These are phyloP conservation scores for Sugiyamaella xylanicola DNA, from an alignment of 1,139 yeast species.

Conservation along the genomic window DNA sequence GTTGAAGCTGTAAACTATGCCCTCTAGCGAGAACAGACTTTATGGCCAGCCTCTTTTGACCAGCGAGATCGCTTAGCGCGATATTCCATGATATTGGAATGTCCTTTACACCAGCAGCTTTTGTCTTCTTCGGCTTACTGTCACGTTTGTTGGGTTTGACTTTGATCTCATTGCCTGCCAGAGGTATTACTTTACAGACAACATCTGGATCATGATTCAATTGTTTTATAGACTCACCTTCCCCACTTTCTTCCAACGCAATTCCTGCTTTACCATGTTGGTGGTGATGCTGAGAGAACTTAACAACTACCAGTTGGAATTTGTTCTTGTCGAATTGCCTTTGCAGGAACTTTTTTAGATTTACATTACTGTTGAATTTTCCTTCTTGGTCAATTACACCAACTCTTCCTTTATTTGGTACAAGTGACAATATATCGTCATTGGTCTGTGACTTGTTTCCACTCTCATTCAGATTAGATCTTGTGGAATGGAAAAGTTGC, in stretches of 20 bases:
- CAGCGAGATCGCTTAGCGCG: constrained; percentile 40
- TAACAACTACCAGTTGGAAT: constrained; percentile 32
- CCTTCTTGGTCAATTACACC: constrained; percentile 32
- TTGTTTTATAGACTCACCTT: not conserved
- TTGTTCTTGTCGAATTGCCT: constrained; percentile 22
- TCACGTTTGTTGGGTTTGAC: constrained; percentile 12
- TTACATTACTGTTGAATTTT: constrained; percentile 25
- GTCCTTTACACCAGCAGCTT: constrained; percentile 36
- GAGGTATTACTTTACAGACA: constrained; percentile 32
- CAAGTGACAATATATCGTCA: constrained; percentile 30
- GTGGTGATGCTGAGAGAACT: constrained; percentile 21
- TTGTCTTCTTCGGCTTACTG: constrained; percentile 24
- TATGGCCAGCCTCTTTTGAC: constrained; percentile 43
- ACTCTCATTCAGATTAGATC: constrained; percentile 6
- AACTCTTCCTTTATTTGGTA: constrained; percentile 34
- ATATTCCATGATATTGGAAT: constrained; percentile 41
- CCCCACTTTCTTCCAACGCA: constrained; percentile 13
- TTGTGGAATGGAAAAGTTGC: constrained; percentile 8
- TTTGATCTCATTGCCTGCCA: not conserved
- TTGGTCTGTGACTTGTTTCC: constrained; percentile 22
- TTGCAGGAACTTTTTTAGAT: constrained; percentile 24
- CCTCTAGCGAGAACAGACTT: constrained; percentile 40
- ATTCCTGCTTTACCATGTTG: constrained; percentile 18
- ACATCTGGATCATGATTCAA: constrained; percentile 28
- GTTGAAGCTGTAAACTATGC: constrained; percentile 35